These are phyloP conservation scores for Hypoxylon lenormandii DNA, from an alignment of 495 filamentous ascomycete species.

Conservation along the genomic window DNA sequence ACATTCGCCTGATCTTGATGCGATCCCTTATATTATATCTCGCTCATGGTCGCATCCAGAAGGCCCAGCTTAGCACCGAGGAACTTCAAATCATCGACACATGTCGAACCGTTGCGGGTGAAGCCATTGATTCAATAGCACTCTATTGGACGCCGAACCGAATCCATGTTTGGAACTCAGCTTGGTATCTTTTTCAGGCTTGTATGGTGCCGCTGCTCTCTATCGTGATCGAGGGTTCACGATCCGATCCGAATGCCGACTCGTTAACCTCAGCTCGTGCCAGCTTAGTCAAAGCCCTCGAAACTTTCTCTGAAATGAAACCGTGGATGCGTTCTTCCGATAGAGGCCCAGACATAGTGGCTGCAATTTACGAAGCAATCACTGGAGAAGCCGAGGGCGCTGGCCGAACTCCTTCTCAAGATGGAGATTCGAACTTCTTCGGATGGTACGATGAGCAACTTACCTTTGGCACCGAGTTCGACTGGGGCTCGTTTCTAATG, in stretches of 20 bases:
- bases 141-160: constrained; percentile 47
- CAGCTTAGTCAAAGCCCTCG: constrained; percentile 41
- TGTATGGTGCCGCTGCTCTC: constrained; percentile 46
- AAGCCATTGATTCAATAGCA: constrained; percentile 46
- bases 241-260: constrained; percentile 24
- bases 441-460: constrained; percentile 49
- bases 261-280: constrained; percentile 31
- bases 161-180: constrained; percentile 46
- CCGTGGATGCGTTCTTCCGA: constrained; percentile 47
- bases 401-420: constrained; percentile 40
- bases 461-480: constrained; percentile 37
- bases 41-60: constrained; percentile 33
- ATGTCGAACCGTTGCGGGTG: constrained; percentile 37
- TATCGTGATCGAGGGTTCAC: constrained; percentile 37
- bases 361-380: constrained; percentile 44
- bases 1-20: constrained; percentile 45
- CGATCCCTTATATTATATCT: constrained; percentile 43
- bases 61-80: constrained; percentile 35
- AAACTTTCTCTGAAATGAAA: constrained; percentile 47
- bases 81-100: constrained; percentile 36
- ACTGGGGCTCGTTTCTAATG: constrained; percentile 43
- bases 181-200: constrained; percentile 49
- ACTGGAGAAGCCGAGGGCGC: constrained; percentile 37
- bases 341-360: constrained; percentile 37
- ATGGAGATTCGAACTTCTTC: constrained; percentile 45